Evolutionary conservation across 305 asterid species (phyloP), one percentile per base, ranked within the genome.

Genomic region (Fraxinus dipetala): DNA sequence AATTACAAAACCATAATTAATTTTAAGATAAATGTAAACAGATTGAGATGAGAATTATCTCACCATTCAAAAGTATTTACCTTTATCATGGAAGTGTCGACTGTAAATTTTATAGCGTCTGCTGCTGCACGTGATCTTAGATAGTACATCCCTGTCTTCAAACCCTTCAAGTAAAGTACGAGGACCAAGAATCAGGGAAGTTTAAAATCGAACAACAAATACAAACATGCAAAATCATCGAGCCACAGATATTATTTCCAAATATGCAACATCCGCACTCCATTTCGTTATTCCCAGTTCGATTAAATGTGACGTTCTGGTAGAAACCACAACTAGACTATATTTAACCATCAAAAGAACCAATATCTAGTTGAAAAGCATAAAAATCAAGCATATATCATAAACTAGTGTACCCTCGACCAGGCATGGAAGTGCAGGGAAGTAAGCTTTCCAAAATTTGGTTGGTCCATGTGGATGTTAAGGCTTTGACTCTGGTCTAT

Each of bases 101-200:
- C 98, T 8, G 99, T 96, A 88, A 93, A 94, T 85, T 96, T 92
- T 86, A 94, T 94, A 20, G 99, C 99, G 85, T 94, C 98, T 26
- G 98, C 98, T 81, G 98, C 98, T 67, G 99, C 97, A 7, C 97
- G 98, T 11, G 99, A 87, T 78, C 98, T 87, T 11, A 96, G 89
- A 84, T 94, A 96, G 85, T 94, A 95, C 99, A 95, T 93, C 80
- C 98, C 98, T 0, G 99, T 94, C 90, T 95, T 95, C 92, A 95
- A 80, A 45, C 98, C 99, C 99, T 94, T 84, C 84, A 80, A 1
- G 38, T 43, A 65, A 84, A 48, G 36, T 7, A 54, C 0, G 13
- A 67, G 63, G 22, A 84, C 10, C 40, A 65, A 18, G 2, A 79
- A 75, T 5, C 3, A 18, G 45, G 1, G 2, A 75, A 79, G 30